Conservation (phyloP, 768 basidiomycete species). For the Suillus bovinus region DNA sequence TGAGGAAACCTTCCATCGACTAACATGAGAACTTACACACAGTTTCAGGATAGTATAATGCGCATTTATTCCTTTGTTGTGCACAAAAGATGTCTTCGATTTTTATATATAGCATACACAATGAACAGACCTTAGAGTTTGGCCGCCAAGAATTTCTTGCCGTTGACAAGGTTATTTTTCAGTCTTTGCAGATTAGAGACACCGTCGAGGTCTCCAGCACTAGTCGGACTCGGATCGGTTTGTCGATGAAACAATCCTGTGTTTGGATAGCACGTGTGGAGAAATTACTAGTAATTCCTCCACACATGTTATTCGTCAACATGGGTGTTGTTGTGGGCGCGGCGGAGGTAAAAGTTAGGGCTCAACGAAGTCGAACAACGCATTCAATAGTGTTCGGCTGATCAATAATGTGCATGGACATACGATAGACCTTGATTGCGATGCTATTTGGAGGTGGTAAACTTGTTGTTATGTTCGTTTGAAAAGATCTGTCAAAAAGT, state of each 20-base stretch:
- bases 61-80: not conserved
- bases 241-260: too few relatives aligned
- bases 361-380: too few relatives aligned
- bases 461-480: slow-evolving; percentile 9
- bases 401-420: not conserved
- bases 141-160: slow-evolving; percentile 38
- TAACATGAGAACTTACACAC: not conserved
- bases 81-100: not conserved
- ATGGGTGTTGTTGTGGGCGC: too few relatives aligned
- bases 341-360: too few relatives aligned
- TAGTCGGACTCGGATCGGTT: too few relatives aligned
- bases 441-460: slow-evolving; percentile 31
- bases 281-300: too few relatives aligned
- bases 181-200: slow-evolving; percentile 37
- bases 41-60: not conserved
- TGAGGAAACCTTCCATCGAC: not conserved
- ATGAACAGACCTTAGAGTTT: slow-evolving; percentile 24
- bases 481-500: slow-evolving; percentile 12
- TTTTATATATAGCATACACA: not conserved
- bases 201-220: slow-evolving; percentile 39
- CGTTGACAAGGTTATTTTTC: slow-evolving; percentile 39
- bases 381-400: slow-evolving; percentile 41
- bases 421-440: slow-evolving; percentile 19
- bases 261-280: too few relatives aligned
- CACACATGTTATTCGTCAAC: too few relatives aligned